Conservation (phyloP, 2,329 filamentous ascomycete species). For the Zymoseptoria crescenta region DNA sequence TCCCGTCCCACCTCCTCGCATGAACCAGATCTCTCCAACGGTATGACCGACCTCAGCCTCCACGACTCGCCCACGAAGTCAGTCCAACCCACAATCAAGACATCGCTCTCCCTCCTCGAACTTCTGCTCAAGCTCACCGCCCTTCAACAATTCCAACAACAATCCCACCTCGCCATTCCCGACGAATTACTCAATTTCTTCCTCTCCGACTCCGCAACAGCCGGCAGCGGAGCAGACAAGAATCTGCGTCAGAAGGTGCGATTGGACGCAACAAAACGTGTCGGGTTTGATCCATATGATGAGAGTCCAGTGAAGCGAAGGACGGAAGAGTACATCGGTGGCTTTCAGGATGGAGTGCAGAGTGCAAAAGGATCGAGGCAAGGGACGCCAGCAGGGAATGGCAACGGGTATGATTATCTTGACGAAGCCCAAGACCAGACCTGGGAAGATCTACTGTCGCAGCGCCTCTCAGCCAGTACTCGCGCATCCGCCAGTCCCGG, state of each 20-base stretch:
- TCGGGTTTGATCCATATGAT: constrained; percentile 66
- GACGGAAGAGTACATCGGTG: constrained; percentile 53
- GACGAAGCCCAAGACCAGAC: neutral
- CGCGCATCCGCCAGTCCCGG: neutral
- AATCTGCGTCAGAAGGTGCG: constrained; percentile 53
- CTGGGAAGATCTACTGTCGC: neutral
- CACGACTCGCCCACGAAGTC: constrained; percentile 25
- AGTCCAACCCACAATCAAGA: constrained; percentile 43
- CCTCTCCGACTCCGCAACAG: constrained; percentile 60
- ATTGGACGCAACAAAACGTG: constrained; percentile 51
- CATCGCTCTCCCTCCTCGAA: constrained; percentile 73
- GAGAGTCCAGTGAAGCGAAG: constrained; percentile 60
- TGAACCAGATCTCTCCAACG: constrained; percentile 29
- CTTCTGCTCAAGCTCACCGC: constrained; percentile 79
- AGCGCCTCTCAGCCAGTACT: neutral
- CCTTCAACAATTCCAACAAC: constrained; percentile 86
- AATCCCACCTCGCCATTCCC: constrained; percentile 78
- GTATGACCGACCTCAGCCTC: constrained; percentile 43
- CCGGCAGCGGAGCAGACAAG: constrained; percentile 56
- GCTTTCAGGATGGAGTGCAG: constrained; percentile 4
- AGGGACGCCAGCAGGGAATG: neutral
- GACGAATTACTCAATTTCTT: constrained; percentile 89
- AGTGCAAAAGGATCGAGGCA: neutral
- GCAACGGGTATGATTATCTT: neutral
- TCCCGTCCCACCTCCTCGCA: constrained; percentile 12